Conservation (phyloP, 805 yeast genomes). For the Ogataea philodendri region DNA sequence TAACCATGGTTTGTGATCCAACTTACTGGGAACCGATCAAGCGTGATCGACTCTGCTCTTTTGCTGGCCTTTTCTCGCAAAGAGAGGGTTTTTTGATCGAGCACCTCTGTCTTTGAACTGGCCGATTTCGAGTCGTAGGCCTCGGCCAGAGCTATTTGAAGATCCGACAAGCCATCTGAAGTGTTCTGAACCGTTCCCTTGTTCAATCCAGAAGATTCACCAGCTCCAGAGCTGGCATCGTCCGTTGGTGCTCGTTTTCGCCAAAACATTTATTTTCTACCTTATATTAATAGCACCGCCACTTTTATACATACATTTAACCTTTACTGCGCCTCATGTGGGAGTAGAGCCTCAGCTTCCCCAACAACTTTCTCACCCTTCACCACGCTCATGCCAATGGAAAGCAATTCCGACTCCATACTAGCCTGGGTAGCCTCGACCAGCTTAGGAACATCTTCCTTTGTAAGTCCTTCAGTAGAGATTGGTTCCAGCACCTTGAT, state of each 20-base stretch:
- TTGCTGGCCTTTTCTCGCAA: slow-evolving; percentile 31
- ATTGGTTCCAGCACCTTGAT: slow-evolving; percentile 83
- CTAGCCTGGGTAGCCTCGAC: slow-evolving; percentile 51
- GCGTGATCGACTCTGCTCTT: slow-evolving; percentile 28
- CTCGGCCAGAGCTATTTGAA: slow-evolving; percentile 21
- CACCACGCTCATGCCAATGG: slow-evolving; percentile 44
- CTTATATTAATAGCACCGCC: slow-evolving; percentile 9
- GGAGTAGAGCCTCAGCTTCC: slow-evolving; percentile 9
- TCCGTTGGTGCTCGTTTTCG: no score
- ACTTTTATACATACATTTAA: slow-evolving; percentile 2
- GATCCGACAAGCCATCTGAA: slow-evolving; percentile 11
- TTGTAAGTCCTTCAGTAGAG: slow-evolving; percentile 62
- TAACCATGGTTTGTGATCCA: no score
- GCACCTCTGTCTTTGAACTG: slow-evolving; percentile 9
- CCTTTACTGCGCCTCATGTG: slow-evolving; percentile 8
- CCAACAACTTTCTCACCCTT: slow-evolving; percentile 21
- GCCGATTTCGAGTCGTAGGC: slow-evolving; percentile 27
- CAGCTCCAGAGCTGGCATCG: background rate
- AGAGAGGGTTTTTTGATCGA: slow-evolving; percentile 6
- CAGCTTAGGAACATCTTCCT: slow-evolving; percentile 67
- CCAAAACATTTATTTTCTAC: slow-evolving; percentile 10
- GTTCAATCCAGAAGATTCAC: background rate
- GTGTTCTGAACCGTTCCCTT: background rate
- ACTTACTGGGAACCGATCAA: slow-evolving; percentile 35
- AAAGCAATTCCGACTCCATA: slow-evolving; percentile 49